Base-by-base conservation (phyloP, 2,329 filamentous ascomycete species). In the Didymellaceae sp. region DNA sequence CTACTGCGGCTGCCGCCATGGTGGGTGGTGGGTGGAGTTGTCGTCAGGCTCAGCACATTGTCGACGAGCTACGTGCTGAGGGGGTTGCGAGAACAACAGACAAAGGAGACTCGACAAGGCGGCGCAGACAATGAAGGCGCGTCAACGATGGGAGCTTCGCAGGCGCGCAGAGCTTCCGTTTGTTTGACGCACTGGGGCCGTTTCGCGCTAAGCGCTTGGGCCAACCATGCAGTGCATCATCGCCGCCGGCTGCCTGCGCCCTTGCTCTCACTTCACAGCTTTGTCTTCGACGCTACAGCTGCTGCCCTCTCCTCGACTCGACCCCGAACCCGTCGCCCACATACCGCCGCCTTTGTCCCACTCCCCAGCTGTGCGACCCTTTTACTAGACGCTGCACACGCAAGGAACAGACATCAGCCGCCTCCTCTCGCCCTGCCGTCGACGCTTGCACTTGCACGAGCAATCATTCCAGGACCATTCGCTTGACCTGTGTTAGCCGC, bases 1-100 rank as follows among this genome's bases (percentile, higher is more conserved):
- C 89, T 67, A 91, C 76, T 59, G 74, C 78, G 57, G 79, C 79
- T 65, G 78, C 78, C 74, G 81, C 84, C 85, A 88, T 88, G 60
- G 52, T 76, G 57, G 52, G 56, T 51, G 52, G 49, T 52, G 54
- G 52, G 17, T 50, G 43, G 33, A 16, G 45, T 34, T 57, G 43
- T 37, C 42, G 52, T 30, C 33, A 45, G 37, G 24, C 41, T 50
- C 62, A 64, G 59, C 57, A 51, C 69, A 72, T 71, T 46, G 31
- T 63, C 56, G 33, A 38, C 10, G 35, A 13, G 18, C 28, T 40
- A n/a, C n/a, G 20, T 37, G 11, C 10, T 17, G n/a, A 34, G 11
- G 20, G 46, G 43, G 39, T n/a, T 41, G 49, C 45, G 45, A 52
- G 45, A 42, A 58, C 55, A 17, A 39, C 32, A 28, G 33, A 48